Evolutionary conservation across 305 asterid species (phyloP).

Genomic region (Fraxinus angustifolia): DNA sequence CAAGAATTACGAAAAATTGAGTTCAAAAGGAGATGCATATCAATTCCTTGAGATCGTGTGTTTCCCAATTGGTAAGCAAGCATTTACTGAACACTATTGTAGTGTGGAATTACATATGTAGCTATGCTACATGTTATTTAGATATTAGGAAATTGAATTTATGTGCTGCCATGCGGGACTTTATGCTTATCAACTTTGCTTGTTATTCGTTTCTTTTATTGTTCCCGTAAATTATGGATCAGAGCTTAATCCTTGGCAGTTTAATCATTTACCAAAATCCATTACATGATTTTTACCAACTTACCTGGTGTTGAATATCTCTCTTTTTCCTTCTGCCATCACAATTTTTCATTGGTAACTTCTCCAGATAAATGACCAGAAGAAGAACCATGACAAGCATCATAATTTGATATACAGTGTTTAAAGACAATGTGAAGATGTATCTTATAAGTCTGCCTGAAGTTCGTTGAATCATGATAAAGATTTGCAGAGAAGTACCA

Average conservation of each 20-base stretch:
- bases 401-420: not conserved
- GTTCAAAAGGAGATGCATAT: slow-evolving; percentile 29
- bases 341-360: not conserved
- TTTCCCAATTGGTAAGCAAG: slow-evolving; percentile 29
- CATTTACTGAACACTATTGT: not conserved
- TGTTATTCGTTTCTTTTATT: not conserved
- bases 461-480: not conserved
- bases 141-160: not conserved
- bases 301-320: not conserved
- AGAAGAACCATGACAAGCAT: not conserved
- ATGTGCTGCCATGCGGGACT: not conserved
- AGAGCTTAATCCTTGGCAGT: not conserved
- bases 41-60: slow-evolving; percentile 24
- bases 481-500: not conserved
- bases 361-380: not conserved
- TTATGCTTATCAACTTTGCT: not conserved
- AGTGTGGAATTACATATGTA: not conserved
- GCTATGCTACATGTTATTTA: not conserved
- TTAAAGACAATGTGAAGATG: not conserved
- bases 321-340: not conserved
- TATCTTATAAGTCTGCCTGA: not conserved
- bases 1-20: slow-evolving; percentile 40
- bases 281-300: not conserved
- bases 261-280: not conserved
- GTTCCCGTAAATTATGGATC: not conserved